Base-by-base conservation (phyloP, 108 stramenopile genomes). In the Stephanodiscus triporus region DNA sequence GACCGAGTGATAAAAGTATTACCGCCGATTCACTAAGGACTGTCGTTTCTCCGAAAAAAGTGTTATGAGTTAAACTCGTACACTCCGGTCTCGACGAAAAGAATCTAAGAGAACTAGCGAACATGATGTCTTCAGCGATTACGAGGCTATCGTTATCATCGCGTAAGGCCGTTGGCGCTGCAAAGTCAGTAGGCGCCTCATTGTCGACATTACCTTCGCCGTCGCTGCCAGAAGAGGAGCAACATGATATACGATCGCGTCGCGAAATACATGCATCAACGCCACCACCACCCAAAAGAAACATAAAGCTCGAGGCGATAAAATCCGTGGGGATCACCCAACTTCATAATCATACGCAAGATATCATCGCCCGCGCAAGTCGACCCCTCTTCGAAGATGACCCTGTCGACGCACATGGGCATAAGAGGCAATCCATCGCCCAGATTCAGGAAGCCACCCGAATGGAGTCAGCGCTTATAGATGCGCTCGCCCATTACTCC, bases 291-390 rank as follows among this genome's bases (percentile, higher is more conserved):
- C 51, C 51, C 6, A 2, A 19, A 6, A 63, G 83, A 51, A 72
- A 72, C 32, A 34, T 62, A 24, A 48, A 65, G 9, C 70, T 78
- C 5, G 70, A 71, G 32, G 62, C 69, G 10, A 78, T 78, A 66
- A 78, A 78, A 72, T 72, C 70, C n/a, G 55, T 70, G 4, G 77
- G 77, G 13, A 62, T 78, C 6, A 34, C 70, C 8, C 77, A 78
- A 63, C 70, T 78, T 7, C 70, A 78, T 34, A 64, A 70, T 42
- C 70, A 72, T 50, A 78, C 77, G 1, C 77, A 72, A 51, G 77
- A 78, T 26, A 29, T 78, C 24, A 64, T 78, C 42, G 65, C 77
- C 58, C 77, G 77, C 19, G 61, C 63, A 24, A 43, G 55, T 27
- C 62, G 72, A 26, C 65, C 77, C 36, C 65, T 78, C 54, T 51